Evolutionary conservation across 202 grass and related monocot genomes (phyloP).

Genomic region (Schoenoplectus triqueter): DNA sequence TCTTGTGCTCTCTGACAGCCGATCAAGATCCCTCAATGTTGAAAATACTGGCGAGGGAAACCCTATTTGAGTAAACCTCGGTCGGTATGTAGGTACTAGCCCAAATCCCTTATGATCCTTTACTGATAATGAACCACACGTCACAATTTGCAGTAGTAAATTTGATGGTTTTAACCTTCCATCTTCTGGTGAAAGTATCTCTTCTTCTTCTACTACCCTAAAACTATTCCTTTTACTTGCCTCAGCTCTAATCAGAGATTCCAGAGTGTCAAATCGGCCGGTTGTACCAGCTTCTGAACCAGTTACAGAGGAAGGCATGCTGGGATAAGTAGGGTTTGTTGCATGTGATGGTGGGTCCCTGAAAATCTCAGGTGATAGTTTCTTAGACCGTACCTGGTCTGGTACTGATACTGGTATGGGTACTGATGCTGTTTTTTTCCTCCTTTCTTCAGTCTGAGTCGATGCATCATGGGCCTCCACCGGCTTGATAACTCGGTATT

Average conservation of each 20-base stretch:
- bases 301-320: conserved; percentile 46
- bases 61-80: conserved; percentile 76
- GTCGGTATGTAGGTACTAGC: conserved; percentile 72
- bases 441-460: conserved; percentile 76
- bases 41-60: conserved; percentile 73
- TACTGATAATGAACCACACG: conserved; percentile 83
- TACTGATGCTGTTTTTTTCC: background rate
- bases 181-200: conserved; percentile 50
- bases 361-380: conserved; percentile 32
- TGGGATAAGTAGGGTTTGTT: conserved; percentile 31
- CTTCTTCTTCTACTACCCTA: conserved; percentile 66
- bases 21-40: conserved; percentile 57
- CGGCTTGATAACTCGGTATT: conserved; percentile 65
- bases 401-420: conserved; percentile 17
- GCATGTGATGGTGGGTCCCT: conserved; percentile 33
- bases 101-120: conserved; percentile 85
- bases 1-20: conserved; percentile 56
- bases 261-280: conserved; percentile 75
- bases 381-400: conserved; percentile 19
- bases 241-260: conserved; percentile 88
- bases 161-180: conserved; percentile 76
- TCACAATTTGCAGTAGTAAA: conserved; percentile 89
- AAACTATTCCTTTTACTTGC: conserved; percentile 67
- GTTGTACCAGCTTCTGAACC: conserved; percentile 52
- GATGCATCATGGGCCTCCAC: conserved; percentile 69